phyloP scores from a whole-genome alignment of 176 grass and related monocot species.

The Lolium multiflorum region DNA sequence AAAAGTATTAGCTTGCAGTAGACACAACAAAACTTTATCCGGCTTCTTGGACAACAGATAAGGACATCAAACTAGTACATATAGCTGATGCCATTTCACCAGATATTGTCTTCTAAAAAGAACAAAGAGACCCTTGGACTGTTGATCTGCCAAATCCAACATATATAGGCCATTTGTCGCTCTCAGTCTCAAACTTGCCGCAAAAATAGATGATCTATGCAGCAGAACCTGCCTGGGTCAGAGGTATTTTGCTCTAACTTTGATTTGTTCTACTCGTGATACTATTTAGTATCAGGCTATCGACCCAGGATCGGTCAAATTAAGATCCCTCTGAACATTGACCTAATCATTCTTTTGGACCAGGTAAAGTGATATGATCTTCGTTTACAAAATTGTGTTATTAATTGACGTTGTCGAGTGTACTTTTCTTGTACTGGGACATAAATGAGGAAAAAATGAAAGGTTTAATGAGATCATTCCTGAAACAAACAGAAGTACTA shows the following conservation, averaged over 20 bases:
- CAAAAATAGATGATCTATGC: background rate
- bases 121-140: background rate
- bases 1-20: conserved; percentile 37
- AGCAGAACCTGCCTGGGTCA: background rate
- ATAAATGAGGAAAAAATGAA: background rate
- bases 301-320: background rate
- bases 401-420: background rate
- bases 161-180: conserved; percentile 35
- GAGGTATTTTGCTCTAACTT: background rate
- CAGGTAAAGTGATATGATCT: conserved; percentile 19
- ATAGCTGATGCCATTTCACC: background rate
- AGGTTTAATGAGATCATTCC: background rate
- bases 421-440: background rate
- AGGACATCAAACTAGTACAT: conserved; percentile 39
- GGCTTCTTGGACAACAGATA: conserved; percentile 41
- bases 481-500: background rate
- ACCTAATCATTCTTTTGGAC: conserved; percentile 18
- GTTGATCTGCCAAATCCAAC: conserved; percentile 18
- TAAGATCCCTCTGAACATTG: conserved; percentile 28
- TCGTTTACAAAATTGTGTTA: conserved; percentile 18
- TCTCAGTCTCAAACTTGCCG: background rate
- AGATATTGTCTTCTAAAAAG: conserved; percentile 10
- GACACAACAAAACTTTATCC: conserved; percentile 38
- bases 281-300: background rate
- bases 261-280: background rate